Base-by-base conservation (phyloP, 2,329 filamentous ascomycete genomes). In the Aspergillus luchuensis region DNA sequence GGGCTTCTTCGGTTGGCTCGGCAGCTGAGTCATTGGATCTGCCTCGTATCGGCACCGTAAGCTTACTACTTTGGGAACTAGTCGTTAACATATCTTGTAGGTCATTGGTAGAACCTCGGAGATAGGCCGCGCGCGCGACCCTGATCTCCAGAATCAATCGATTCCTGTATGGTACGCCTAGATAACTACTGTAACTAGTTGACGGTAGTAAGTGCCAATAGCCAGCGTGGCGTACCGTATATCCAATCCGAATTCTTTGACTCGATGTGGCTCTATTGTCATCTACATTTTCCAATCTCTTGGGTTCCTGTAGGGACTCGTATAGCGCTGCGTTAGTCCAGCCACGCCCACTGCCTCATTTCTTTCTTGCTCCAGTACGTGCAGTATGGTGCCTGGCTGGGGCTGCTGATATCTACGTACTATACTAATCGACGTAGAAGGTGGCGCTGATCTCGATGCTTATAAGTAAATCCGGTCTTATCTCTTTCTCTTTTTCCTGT, bases 271-370 rank as follows among this genome's bases (percentile, higher is more conserved):
- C 30, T 36, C 13, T 36, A 36, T 36, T 36, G 30, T 13, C 30
- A 13, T 36, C 30, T 11, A 5, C 30, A 36, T 45, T 45, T 21
- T 21, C 17, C 15, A n/a, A 39, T 28, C 21, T 30, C 33, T 54
- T 54, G 7, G 52, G 45, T 11, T 43, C 21, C 53, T 56, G 53
- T 56, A 56, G 53, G 53, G 53, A 56, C 53, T 56, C 53, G 53
- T 56, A 56, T 56, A 56, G 39, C 28, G 30, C 39, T 56, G 53
- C 53, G 19, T 45, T 56, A 56, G 53, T 28, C 30, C 39, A 56
- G 53, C 53, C 53, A 56, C 53, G 39, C n/a, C 39, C 15, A 8
- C 10, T 13, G n/a, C 19, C 19, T 45, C 21, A 45, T 45, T 45
- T 13, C 41, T 11, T 36, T 13, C 11, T 36, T 11, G 4, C 10